Percentiles rank a stretch among this genome's conserved stretches.
Evolutionary conservation across 495 filamentous ascomycete species (phyloP).

Genomic region (Chaetomium tenue): DNA sequence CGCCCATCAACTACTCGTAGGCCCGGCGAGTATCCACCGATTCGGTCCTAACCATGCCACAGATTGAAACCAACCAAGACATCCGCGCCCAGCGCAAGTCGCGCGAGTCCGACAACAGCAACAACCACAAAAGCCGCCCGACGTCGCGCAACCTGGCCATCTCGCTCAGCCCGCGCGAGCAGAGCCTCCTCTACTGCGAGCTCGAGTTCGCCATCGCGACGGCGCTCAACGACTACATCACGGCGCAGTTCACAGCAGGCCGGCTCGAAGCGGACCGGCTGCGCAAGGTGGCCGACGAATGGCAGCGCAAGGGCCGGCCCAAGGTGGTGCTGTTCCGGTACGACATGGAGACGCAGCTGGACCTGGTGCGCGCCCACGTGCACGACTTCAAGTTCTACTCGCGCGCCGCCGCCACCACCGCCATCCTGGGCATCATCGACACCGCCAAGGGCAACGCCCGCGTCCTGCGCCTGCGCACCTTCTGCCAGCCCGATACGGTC

Average conservation of each 20-base stretch:
- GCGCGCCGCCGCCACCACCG: slow-evolving; percentile 24
- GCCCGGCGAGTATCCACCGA: background rate
- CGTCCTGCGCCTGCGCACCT: slow-evolving; percentile 42
- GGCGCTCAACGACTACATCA: slow-evolving; percentile 43
- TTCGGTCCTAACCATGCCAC: background rate
- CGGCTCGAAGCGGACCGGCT: slow-evolving; percentile 39
- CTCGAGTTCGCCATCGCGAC: slow-evolving; percentile 41
- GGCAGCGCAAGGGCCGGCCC: slow-evolving; percentile 45
- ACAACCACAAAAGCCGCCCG: slow-evolving; percentile 21
- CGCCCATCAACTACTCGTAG: too few species aligned
- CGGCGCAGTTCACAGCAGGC: slow-evolving; percentile 39
- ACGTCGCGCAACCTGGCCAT: slow-evolving; percentile 32
- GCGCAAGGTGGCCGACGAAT: slow-evolving; percentile 39
- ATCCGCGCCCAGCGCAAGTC: slow-evolving; percentile 32
- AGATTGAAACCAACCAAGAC: slow-evolving; percentile 34
- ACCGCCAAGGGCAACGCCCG: slow-evolving; percentile 44
- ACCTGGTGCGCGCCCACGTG: slow-evolving; percentile 41
- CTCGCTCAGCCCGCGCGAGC: slow-evolving; percentile 46
- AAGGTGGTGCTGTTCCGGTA: slow-evolving; percentile 48
- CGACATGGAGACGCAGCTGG: slow-evolving; percentile 51
- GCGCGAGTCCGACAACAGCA: slow-evolving; percentile 23
- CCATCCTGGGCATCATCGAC: slow-evolving; percentile 39
- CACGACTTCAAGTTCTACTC: slow-evolving; percentile 48
- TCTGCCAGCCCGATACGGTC: slow-evolving; percentile 49
- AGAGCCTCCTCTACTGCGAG: slow-evolving; percentile 49